phyloP scores from a whole-genome alignment of 140 eudicot species.

The Anethum foeniculum region DNA sequence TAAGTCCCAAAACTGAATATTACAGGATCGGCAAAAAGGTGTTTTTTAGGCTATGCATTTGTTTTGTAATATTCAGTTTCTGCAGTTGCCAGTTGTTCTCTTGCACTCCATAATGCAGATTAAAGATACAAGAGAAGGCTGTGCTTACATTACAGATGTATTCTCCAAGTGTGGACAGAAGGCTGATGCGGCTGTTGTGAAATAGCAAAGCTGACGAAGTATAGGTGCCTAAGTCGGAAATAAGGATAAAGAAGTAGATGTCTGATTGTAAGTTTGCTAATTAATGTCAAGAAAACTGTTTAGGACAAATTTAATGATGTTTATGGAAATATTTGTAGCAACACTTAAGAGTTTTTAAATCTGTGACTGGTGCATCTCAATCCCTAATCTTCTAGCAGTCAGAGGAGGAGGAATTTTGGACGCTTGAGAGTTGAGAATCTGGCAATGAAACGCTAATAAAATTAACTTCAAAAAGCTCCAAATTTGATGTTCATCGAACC shows the following conservation, averaged over 20 bases:
- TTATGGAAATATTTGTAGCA: no score
- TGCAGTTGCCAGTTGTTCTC: not conserved
- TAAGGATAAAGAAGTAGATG: not conserved
- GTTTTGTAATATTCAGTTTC: not conserved
- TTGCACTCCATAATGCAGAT: conserved; percentile 37
- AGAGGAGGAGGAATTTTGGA: not conserved
- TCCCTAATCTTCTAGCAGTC: not conserved
- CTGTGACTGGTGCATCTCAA: not conserved
- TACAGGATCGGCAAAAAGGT: conserved; percentile 82
- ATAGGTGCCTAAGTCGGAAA: not conserved
- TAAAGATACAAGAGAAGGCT: conserved; percentile 65
- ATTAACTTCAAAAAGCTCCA: not conserved
- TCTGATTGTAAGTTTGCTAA: not conserved
- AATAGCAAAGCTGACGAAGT: conserved; percentile 26
- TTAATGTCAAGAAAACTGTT: no score
- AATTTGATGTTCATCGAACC: not conserved
- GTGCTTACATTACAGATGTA: conserved; percentile 61
- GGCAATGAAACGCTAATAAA: not conserved
- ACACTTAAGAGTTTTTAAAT: not conserved
- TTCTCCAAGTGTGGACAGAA: conserved; percentile 59
- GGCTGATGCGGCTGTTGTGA: conserved; percentile 21
- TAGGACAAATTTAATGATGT: no score
- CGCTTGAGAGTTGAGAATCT: not conserved
- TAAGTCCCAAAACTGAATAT: conserved; percentile 29
- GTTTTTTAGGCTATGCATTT: not conserved